Base-by-base conservation (phyloP, 2,329 filamentous ascomycete species). In the Aspergillus pseudoglaucus region DNA sequence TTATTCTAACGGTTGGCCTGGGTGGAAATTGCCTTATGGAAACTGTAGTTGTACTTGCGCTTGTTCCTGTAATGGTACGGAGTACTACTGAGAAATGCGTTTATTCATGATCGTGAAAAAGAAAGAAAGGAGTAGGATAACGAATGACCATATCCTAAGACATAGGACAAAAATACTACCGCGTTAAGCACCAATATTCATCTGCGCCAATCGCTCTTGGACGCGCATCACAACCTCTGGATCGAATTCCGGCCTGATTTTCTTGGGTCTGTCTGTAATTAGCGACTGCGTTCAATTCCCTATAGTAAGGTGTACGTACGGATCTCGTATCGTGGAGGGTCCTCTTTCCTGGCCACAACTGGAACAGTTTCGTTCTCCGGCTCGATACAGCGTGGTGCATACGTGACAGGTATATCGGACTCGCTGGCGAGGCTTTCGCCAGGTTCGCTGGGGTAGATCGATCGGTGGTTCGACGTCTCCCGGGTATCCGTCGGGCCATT, bases 401-500 rank as follows among this genome's bases (percentile, higher is more conserved):
- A 58, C 50, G 52, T 74, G 67, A 46, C 72, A 75, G 15, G 59
- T 64, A 56, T 71, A 75, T 46, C 67, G 64, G 4, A 74, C 63
- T 17, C 69, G 54, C 23, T 56, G 65, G 12, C 67, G 63, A 4
- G 66, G 58, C 40, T 65, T 69, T 47, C 60, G 67, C 56, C 57
- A 70, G 12, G 64, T 64, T n/a, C 69, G 62, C 44, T 67, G 57
- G 4, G 61, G 65, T 6, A 53, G 53, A 42, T 66, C 66, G 12
- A 45, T 37, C 3, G 64, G 62, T 8, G 67, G 67, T 22, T 72
- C 66, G 15, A 49, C 68, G 50, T 75, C 72, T 6, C 69, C 71
- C 30, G 72, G 68, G 53, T 73, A 74, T 8, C 71, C 71, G 52
- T 72, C 62, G 0, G 70, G 68, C 49, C 73, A 70, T 55, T 73